phyloP scores from a whole-genome alignment of 148 eudicot genomes.

The Fagopyrum homotropicum region DNA sequence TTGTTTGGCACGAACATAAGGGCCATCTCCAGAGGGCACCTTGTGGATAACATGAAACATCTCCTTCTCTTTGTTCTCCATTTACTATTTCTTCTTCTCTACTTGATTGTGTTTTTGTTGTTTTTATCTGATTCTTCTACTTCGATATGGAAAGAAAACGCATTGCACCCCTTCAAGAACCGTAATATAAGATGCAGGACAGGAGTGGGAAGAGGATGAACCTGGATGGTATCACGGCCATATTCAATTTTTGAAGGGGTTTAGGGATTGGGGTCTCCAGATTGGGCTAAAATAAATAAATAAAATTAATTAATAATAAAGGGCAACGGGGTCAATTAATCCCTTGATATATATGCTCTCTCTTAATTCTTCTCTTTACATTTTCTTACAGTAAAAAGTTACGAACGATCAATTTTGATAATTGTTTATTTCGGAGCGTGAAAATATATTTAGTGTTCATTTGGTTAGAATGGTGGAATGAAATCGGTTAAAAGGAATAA shows the following conservation, averaged over 20 bases:
- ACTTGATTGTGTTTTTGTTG: background rate
- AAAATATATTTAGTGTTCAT: too few species aligned
- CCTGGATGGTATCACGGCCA: constrained; percentile 7
- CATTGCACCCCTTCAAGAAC: background rate
- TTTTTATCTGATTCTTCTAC: background rate
- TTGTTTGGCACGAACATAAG: constrained; percentile 90
- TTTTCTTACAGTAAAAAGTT: too few species aligned
- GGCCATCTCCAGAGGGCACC: constrained; percentile 84
- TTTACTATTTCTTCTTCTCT: background rate
- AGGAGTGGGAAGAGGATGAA: background rate
- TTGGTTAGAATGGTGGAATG: too few species aligned
- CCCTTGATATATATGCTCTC: background rate
- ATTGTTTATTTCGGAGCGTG: too few species aligned
- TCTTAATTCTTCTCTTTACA: too few species aligned
- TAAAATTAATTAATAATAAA: background rate
- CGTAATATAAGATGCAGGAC: background rate
- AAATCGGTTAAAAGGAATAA: too few species aligned
- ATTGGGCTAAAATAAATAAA: background rate
- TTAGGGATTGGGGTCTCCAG: background rate
- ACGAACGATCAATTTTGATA: too few species aligned
- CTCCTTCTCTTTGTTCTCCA: constrained; percentile 20
- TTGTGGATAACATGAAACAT: constrained; percentile 58
- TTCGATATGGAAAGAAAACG: background rate
- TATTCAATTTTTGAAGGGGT: background rate
- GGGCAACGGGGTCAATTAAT: background rate